A percentile compares a stretch with the other conserved stretches of the same genome.
Conservation (phyloP, 2,329 filamentous ascomycete genomes). For the Trichoderma breve region DNA sequence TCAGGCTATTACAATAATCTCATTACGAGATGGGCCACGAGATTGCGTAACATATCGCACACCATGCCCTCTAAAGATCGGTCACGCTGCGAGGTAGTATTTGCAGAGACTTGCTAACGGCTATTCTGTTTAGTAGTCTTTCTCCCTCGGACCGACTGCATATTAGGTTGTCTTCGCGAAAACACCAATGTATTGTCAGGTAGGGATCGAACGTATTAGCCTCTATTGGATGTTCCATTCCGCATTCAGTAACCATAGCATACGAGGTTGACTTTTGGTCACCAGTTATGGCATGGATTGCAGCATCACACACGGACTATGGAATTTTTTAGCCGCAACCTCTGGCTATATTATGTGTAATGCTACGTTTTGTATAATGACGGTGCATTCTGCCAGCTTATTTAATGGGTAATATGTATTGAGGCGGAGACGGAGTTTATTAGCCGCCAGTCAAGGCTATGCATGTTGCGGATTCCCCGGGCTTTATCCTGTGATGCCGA, state of each 20-base stretch:
- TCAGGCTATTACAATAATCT: not conserved
- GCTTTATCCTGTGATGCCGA: slow-evolving; percentile 2
- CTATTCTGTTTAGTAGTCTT: not conserved
- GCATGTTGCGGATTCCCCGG: not conserved
- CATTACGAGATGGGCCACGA: not conserved
- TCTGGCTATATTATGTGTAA: not conserved
- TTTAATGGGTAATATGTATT: slow-evolving; percentile 1
- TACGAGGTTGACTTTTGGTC: not conserved
- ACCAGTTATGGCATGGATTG: not conserved
- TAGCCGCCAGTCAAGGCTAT: slow-evolving; percentile 17
- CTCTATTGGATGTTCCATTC: not conserved
- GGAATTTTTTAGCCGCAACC: not conserved
- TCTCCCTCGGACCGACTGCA: not conserved
- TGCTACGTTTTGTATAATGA: not conserved
- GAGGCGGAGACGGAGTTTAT: not conserved
- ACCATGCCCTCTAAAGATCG: not conserved
- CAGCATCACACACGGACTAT: not conserved
- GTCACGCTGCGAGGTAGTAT: not conserved
- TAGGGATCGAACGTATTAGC: not conserved
- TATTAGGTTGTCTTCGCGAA: not conserved
- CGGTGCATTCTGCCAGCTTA: not conserved
- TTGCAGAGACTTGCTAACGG: not conserved
- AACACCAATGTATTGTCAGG: not conserved
- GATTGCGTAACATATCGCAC: not conserved
- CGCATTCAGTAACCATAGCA: not conserved